Conservation (phyloP, 2,329 filamentous ascomycete species). For the Tolypocladium pustulatum region DNA sequence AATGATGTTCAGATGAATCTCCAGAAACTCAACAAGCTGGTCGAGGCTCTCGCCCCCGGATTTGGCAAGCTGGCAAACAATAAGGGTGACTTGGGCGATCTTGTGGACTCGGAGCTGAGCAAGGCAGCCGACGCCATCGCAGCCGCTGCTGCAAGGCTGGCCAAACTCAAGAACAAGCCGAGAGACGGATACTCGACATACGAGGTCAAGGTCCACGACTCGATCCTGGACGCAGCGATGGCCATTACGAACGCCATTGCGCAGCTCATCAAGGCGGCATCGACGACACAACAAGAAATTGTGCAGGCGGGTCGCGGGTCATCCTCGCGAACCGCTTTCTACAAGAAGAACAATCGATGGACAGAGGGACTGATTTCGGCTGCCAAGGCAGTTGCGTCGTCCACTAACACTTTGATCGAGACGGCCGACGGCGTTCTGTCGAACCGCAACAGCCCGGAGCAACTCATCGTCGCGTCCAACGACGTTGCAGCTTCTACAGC, state of each 20-base stretch:
- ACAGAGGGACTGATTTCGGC: slow-evolving; percentile 96
- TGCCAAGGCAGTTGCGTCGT: slow-evolving; percentile 87
- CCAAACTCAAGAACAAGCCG: slow-evolving; percentile 93
- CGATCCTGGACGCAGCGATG: slow-evolving; percentile 84
- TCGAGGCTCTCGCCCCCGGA: slow-evolving; percentile 83
- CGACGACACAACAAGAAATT: slow-evolving; percentile 89
- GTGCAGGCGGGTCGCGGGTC: slow-evolving; percentile 84
- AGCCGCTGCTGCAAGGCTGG: slow-evolving; percentile 77
- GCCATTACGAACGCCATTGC: slow-evolving; percentile 92
- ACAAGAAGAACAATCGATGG: slow-evolving; percentile 99
- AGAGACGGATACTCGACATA: slow-evolving; percentile 92
- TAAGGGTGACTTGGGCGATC: slow-evolving; percentile 80
- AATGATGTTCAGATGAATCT: slow-evolving; percentile 92
- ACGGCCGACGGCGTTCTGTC: slow-evolving; percentile 93
- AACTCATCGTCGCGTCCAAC: slow-evolving; percentile 95
- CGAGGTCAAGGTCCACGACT: slow-evolving; percentile 91
- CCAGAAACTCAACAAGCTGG: slow-evolving; percentile 86
- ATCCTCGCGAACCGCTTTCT: slow-evolving; percentile 84
- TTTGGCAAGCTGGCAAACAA: slow-evolving; percentile 69
- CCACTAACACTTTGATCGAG: slow-evolving; percentile 94
- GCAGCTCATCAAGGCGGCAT: slow-evolving; percentile 88
- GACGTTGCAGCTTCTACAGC: slow-evolving; percentile 93
- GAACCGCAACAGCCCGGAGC: slow-evolving; percentile 85
- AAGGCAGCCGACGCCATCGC: slow-evolving; percentile 95
- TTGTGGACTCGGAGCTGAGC: slow-evolving; percentile 83